These are phyloP conservation scores for Nicotiana obtusifolia DNA, from an alignment of 257 asterid genomes.

Conservation along the genomic window DNA sequence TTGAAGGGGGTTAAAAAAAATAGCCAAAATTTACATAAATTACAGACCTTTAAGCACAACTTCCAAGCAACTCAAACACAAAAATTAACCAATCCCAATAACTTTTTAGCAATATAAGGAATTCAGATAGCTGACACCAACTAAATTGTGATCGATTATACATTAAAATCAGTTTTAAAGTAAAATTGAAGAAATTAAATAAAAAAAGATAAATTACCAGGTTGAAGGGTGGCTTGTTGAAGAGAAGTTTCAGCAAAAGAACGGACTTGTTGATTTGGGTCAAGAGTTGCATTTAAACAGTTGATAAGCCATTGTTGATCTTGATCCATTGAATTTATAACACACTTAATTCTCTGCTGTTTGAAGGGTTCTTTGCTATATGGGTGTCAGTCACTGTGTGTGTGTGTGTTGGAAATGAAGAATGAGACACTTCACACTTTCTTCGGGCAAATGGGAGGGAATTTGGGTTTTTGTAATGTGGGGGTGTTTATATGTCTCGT, in stretches of 20 bases:
- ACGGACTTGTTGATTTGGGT: constrained; percentile 72
- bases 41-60: neutral
- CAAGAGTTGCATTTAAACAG: constrained; percentile 85
- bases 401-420: neutral
- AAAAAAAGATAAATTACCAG: constrained; percentile 30
- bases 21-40: neutral
- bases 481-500: constrained; percentile 15
- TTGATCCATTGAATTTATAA: constrained; percentile 41
- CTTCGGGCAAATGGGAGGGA: constrained; percentile 49
- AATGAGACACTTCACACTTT: constrained; percentile 10
- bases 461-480: constrained; percentile 33
- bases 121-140: neutral
- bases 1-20: no score
- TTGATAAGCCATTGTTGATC: constrained; percentile 83
- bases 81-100: neutral
- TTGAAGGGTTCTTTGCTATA: neutral
- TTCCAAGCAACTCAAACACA: neutral
- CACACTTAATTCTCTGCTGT: neutral
- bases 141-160: no score
- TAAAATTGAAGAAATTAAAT: neutral
- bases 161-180: neutral
- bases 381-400: constrained; percentile 5
- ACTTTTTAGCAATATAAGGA: no score
- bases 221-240: constrained; percentile 82
- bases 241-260: constrained; percentile 87